phyloP scores from a whole-genome alignment of 495 filamentous ascomycete species.

The Hyaloscypha bicolor region DNA sequence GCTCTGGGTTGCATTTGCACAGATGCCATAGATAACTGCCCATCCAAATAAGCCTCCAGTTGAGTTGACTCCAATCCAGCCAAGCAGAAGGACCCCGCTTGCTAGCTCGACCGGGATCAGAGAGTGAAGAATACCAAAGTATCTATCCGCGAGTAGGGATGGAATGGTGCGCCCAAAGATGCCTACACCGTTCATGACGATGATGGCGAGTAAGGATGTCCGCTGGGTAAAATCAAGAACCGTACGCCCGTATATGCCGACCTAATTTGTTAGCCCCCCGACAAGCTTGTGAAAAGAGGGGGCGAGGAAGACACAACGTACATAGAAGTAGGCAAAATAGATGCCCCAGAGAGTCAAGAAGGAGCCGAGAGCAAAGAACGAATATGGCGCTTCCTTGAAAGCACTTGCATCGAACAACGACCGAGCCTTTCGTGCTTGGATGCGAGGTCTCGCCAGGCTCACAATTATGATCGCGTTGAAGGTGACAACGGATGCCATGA shows the following conservation, averaged over 20 bases:
- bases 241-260: constrained; percentile 50
- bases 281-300: background rate
- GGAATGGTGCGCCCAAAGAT: constrained; percentile 64
- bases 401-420: constrained; percentile 58
- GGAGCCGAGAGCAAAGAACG: constrained; percentile 53
- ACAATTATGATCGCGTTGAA: constrained; percentile 51
- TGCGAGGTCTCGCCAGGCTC: constrained; percentile 49
- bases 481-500: constrained; percentile 42
- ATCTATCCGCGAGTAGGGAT: constrained; percentile 58
- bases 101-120: background rate
- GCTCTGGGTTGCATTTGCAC: constrained; percentile 65
- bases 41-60: constrained; percentile 37
- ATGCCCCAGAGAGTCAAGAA: constrained; percentile 66
- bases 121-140: constrained; percentile 8
- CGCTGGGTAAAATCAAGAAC: constrained; percentile 33
- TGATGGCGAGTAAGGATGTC: constrained; percentile 64
- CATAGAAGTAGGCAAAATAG: constrained; percentile 79
- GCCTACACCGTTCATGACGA: constrained; percentile 76
- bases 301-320: constrained; percentile 39
- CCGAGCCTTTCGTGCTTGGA: constrained; percentile 55
- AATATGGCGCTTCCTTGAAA: constrained; percentile 57
- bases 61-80: constrained; percentile 2
- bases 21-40: constrained; percentile 50
- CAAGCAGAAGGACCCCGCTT: background rate
- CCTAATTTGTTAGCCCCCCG: background rate